phyloP scores from a whole-genome alignment of 2,329 filamentous ascomycete species.

The Diaporthe ilicicola region DNA sequence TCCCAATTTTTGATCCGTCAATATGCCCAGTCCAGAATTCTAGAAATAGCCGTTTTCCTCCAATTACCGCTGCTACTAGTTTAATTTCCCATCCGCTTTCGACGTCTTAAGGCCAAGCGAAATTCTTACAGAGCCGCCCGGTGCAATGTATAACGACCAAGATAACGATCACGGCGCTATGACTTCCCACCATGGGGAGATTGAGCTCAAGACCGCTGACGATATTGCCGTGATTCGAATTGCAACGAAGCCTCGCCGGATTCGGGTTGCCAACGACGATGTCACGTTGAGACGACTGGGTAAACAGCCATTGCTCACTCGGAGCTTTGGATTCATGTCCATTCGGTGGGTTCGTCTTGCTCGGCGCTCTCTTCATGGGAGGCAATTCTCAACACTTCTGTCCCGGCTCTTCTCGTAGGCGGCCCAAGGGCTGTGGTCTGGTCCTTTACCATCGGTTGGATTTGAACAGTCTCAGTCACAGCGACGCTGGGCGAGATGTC shows the following conservation, averaged over 20 bases:
- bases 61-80: background rate
- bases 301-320: background rate
- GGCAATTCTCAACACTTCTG: slow-evolving; percentile 33
- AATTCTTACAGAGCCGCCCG: background rate
- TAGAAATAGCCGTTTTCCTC: background rate
- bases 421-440: background rate
- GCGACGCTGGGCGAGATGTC: background rate
- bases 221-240: background rate
- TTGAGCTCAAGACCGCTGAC: background rate
- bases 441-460: background rate
- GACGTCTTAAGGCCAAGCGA: background rate
- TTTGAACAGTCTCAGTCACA: background rate
- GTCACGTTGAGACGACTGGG: background rate
- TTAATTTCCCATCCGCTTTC: background rate
- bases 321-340: slow-evolving; percentile 7
- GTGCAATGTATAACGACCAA: background rate
- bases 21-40: background rate
- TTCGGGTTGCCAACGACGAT: background rate
- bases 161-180: background rate
- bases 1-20: background rate
- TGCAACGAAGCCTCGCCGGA: background rate
- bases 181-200: background rate
- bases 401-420: background rate
- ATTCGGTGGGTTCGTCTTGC: slow-evolving; percentile 3
- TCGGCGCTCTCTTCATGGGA: slow-evolving; percentile 5